A percentile compares a stretch with the other conserved stretches of the same genome.
These are phyloP conservation scores for Sambucus nigra DNA, from an alignment of 129 eudicot species.

Conservation along the genomic window DNA sequence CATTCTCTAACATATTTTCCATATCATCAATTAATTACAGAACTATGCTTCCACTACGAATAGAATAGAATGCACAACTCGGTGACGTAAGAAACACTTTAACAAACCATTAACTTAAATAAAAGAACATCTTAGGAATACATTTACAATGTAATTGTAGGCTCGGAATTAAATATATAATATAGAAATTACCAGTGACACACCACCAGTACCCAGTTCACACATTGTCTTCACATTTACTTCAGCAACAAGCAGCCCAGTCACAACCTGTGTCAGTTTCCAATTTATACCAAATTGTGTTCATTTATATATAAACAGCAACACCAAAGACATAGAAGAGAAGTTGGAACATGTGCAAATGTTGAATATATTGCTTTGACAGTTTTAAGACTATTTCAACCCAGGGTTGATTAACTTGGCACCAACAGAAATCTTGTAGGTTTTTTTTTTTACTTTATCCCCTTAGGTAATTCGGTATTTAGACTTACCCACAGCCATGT, in stretches of 20 bases:
- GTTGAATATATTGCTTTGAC: not conserved
- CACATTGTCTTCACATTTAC: constrained; percentile 96
- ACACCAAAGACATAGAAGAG: not conserved
- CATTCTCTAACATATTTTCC: no score
- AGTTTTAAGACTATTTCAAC: not conserved
- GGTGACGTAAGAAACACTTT: constrained; percentile 3
- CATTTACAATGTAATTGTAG: not conserved
- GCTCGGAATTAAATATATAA: not conserved
- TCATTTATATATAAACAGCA: not conserved
- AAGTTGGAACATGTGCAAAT: constrained; percentile 5
- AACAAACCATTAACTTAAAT: no score
- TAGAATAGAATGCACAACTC: not conserved
- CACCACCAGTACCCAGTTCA: constrained; percentile 94
- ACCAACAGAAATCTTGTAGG: not conserved
- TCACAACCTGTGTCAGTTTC: constrained; percentile 52
- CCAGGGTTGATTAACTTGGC: not conserved
- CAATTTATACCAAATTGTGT: not conserved
- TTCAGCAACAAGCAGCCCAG: constrained; percentile 93
- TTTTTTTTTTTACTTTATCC: no score
- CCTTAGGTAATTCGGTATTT: no score
- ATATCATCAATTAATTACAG: no score
- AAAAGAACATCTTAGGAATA: not conserved
- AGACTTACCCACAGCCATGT: no score
- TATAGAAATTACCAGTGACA: constrained; percentile 89
- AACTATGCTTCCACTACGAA: no score